Percentiles rank a stretch among this genome's conserved stretches.
Conservation (phyloP, 2,329 filamentous ascomycete genomes). For the Sordariomycetes sp. region DNA sequence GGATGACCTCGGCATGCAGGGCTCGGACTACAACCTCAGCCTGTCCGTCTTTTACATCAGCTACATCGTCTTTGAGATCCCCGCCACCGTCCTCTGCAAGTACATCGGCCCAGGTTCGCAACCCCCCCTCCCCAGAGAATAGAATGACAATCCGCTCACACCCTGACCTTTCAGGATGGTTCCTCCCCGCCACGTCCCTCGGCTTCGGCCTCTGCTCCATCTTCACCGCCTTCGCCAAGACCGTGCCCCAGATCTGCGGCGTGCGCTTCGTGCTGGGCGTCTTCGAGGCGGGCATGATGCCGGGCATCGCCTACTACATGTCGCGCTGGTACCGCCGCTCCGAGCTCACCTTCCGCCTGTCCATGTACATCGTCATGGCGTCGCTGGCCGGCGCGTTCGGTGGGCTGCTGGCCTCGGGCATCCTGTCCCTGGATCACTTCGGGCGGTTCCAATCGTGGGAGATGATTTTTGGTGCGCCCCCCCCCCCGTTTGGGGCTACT, state of each 20-base stretch:
- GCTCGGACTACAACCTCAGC: constrained; percentile 48
- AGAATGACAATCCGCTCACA: too few species aligned
- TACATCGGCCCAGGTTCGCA: constrained; percentile 56
- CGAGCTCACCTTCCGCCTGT: constrained; percentile 46
- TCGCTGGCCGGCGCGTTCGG: constrained; percentile 58
- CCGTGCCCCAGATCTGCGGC: constrained; percentile 31
- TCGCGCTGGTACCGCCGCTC: constrained; percentile 45
- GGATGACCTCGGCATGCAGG: constrained; percentile 38
- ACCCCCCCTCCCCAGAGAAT: constrained; percentile 44
- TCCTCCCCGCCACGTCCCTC: constrained; percentile 19
- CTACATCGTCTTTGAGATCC: constrained; percentile 57
- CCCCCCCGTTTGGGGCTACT: too few species aligned
- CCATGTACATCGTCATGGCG: constrained; percentile 55
- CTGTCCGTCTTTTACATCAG: constrained; percentile 54
- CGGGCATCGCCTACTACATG: constrained; percentile 56
- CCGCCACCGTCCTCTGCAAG: constrained; percentile 52
- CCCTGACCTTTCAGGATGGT: too few species aligned
- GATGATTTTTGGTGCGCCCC: constrained; percentile 52
- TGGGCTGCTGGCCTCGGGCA: constrained; percentile 51
- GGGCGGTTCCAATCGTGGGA: constrained; percentile 49
- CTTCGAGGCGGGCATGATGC: constrained; percentile 42
- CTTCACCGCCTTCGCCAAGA: constrained; percentile 47
- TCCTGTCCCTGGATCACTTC: constrained; percentile 46
- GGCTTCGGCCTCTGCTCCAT: constrained; percentile 48
- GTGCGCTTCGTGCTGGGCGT: constrained; percentile 40